Evolutionary conservation across 495 filamentous ascomycete genomes (phyloP).

Genomic region (Penicillium verhagenii): DNA sequence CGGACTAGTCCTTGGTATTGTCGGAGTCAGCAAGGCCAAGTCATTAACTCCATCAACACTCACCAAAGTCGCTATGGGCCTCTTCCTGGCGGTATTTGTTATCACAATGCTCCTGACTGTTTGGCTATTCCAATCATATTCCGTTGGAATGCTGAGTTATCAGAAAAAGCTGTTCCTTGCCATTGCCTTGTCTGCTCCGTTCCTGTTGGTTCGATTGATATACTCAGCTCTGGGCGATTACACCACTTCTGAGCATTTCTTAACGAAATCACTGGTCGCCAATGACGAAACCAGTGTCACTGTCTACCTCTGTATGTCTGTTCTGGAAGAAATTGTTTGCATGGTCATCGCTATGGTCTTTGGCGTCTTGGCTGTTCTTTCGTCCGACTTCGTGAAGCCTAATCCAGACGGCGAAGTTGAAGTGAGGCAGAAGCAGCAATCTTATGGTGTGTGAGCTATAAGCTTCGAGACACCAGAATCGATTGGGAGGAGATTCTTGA

Average conservation of each 20-base stretch:
- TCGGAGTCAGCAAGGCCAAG: conserved; percentile 20
- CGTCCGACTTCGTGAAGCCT: conserved; percentile 10
- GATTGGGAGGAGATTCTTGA: too few relatives aligned
- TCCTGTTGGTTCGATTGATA: conserved; percentile 24
- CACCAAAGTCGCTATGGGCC: conserved; percentile 27
- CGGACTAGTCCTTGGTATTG: conserved; percentile 31
- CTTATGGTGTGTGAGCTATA: not conserved
- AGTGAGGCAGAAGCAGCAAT: not conserved
- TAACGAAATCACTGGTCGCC: conserved; percentile 7
- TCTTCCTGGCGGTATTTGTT: conserved; percentile 30
- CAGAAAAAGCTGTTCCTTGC: conserved; percentile 34
- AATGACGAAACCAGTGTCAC: conserved; percentile 15
- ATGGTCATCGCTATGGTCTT: conserved; percentile 19
- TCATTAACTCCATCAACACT: not conserved
- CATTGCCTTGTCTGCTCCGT: conserved; percentile 23
- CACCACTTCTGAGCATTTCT: not conserved
- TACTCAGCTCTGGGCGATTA: conserved; percentile 23
- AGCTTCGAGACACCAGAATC: too few relatives aligned
- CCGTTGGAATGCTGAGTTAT: not conserved
- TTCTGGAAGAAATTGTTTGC: conserved; percentile 31
- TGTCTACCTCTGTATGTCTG: conserved; percentile 30
- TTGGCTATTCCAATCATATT: conserved; percentile 15
- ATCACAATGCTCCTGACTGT: conserved; percentile 6
- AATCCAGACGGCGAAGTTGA: not conserved
- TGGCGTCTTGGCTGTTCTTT: conserved; percentile 20